Evolutionary conservation across 2,329 filamentous ascomycete genomes (phyloP).

Genomic region (Colletotrichum euphorbiae): DNA sequence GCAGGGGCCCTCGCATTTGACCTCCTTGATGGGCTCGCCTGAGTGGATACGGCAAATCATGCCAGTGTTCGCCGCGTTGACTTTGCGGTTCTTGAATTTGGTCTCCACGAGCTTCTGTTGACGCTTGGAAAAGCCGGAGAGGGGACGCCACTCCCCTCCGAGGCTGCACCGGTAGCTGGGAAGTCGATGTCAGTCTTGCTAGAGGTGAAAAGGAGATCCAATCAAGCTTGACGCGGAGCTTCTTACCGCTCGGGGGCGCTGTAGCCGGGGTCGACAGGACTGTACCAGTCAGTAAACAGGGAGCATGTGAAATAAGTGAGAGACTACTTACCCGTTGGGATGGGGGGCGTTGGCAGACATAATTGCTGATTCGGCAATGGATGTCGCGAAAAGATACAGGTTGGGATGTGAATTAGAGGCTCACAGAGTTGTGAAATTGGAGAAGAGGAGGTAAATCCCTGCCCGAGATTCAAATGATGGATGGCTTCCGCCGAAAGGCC

Average conservation of each 20-base stretch:
- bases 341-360: background rate
- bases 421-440: too few relatives aligned
- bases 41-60: slow-evolving; percentile 53
- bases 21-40: slow-evolving; percentile 42
- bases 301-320: background rate
- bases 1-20: slow-evolving; percentile 49
- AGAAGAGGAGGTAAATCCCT: too few relatives aligned
- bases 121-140: slow-evolving; percentile 48
- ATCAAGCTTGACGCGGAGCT: background rate
- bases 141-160: slow-evolving; percentile 51
- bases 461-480: too few relatives aligned
- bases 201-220: background rate
- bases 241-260: slow-evolving; percentile 30
- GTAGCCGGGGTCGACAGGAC: slow-evolving; percentile 11
- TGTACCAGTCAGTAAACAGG: background rate
- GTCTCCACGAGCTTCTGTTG: slow-evolving; percentile 46
- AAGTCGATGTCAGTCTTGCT: slow-evolving; percentile 7
- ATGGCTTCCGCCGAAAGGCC: too few relatives aligned
- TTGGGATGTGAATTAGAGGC: too few relatives aligned
- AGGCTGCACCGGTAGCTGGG: slow-evolving; percentile 50
- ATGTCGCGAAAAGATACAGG: too few relatives aligned
- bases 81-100: slow-evolving; percentile 31
- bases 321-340: slow-evolving; percentile 19
- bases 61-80: slow-evolving; percentile 49
- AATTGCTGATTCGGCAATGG: background rate